Base-by-base conservation (phyloP, 805 yeast genomes). In the Hemisphaericaspora nanyangensis region DNA sequence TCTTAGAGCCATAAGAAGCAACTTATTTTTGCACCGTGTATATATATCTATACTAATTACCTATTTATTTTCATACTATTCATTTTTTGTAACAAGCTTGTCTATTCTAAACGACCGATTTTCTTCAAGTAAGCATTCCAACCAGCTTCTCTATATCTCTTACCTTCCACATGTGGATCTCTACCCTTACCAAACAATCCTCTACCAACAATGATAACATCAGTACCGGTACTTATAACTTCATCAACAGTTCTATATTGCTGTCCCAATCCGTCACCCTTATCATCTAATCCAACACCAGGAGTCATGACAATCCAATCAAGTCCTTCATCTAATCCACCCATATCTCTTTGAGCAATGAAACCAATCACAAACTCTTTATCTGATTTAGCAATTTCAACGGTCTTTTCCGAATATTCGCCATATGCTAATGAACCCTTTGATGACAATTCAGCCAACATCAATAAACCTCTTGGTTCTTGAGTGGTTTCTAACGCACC, bases 281-380 rank as follows among this genome's bases (percentile, higher is more conserved):
- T 93, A 57, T 91, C 98, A 57, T 91, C 99, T 37, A 93, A 74
- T 3, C 98, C 98, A 29, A 93, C 99, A 45, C 99, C 99, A 0
- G 99, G 99, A 1, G 99, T 91, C 93, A 93, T 82, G 42, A 90
- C 79, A 29, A 93, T 65, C 96, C 97, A 93, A 65, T 93, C 99
- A 54, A 85, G 90, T 1, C 91, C 93, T 52, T 82, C 93, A 3
- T 76, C 82, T 31, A 75, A 72, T 12, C 89, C 90, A 20, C 89
- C 89, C 86, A 90, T 85, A 42, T 82, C 81, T 55, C 77, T 76
- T 60, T 89, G 97, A 0, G 99, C 97, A 64, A 93, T 93, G 61
- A 91, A 93, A 0, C 99, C 99, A 64, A 93, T 83, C 22, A 88
- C 96, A 65, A 93, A 93, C 43, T 83, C 89, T 54, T 77, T 82